Percentiles rank a stretch among this genome's conserved stretches.
phyloP scores from a whole-genome alignment of 2,329 filamentous ascomycete species.

The Boeremia exigua region DNA sequence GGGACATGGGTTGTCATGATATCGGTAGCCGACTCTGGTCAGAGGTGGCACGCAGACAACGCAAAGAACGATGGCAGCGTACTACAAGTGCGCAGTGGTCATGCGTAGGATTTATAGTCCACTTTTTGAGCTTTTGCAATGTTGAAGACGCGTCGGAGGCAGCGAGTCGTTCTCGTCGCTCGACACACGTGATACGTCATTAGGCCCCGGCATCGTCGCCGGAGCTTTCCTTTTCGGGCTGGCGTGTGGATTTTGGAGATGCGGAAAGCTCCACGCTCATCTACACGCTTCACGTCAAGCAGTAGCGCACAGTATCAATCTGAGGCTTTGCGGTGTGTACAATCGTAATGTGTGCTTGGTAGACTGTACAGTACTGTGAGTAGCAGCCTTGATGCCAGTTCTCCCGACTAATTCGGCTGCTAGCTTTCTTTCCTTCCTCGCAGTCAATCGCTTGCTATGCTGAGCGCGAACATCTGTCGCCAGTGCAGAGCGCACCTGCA shows the following conservation, averaged over 20 bases:
- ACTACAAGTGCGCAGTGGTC: neutral
- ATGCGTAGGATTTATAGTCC: neutral
- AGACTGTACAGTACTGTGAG: conserved; percentile 2
- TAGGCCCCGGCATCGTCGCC: neutral
- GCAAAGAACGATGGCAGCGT: neutral
- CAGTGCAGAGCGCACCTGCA: conserved; percentile 38
- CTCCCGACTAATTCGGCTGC: conserved; percentile 5
- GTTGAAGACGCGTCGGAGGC: neutral
- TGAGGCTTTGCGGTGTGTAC: neutral
- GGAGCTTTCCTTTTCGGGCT: conserved; percentile 12
- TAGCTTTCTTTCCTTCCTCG: conserved; percentile 1
- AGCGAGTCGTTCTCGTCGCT: conserved; percentile 11
- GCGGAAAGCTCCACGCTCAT: conserved; percentile 1
- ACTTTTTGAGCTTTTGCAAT: neutral
- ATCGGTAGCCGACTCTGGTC: neutral
- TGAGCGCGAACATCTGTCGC: conserved; percentile 43
- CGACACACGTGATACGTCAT: conserved; percentile 33
- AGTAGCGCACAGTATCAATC: neutral
- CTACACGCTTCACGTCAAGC: neutral
- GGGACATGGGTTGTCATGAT: conserved; percentile 80
- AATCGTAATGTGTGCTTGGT: neutral
- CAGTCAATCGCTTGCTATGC: conserved; percentile 29
- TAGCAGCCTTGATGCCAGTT: neutral
- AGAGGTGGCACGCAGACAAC: neutral
- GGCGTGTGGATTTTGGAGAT: conserved; percentile 9